These are phyloP conservation scores for Hymenoscyphus scutula DNA, from an alignment of 2,329 filamentous ascomycete species.

Conservation along the genomic window DNA sequence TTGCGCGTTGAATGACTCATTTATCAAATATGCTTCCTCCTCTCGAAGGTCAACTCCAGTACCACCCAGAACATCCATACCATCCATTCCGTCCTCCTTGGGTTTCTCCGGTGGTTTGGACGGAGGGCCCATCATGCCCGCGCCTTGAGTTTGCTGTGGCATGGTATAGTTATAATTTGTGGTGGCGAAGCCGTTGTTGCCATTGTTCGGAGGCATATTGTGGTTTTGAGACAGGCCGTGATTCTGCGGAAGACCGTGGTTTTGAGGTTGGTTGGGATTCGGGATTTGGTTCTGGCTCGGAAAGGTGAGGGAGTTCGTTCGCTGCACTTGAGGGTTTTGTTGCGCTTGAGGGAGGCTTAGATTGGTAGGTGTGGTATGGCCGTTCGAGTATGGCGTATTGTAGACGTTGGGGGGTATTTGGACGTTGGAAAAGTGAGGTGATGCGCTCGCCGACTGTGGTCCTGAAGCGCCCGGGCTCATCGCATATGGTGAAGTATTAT, in stretches of 20 bases:
- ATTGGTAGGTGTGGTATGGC: slow-evolving; percentile 26
- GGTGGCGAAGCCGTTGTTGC: too few relatives aligned
- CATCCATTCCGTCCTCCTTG: slow-evolving; percentile 65
- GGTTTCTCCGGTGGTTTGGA: slow-evolving; percentile 56
- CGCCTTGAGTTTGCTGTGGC: slow-evolving; percentile 33
- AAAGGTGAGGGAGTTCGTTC: slow-evolving; percentile 29
- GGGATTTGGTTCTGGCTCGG: slow-evolving; percentile 21
- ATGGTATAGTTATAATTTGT: slow-evolving; percentile 34
- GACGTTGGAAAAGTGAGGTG: slow-evolving; percentile 35
- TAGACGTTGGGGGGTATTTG: slow-evolving; percentile 33
- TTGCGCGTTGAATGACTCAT: slow-evolving; percentile 48
- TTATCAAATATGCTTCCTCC: slow-evolving; percentile 75
- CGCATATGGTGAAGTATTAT: slow-evolving; percentile 51
- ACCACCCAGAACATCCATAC: slow-evolving; percentile 78
- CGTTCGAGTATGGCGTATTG: slow-evolving; percentile 37
- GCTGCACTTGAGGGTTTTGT: slow-evolving; percentile 33
- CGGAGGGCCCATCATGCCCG: slow-evolving; percentile 54
- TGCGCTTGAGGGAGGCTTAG: slow-evolving; percentile 28
- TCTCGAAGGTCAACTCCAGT: slow-evolving; percentile 85
- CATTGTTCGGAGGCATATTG: slow-evolving; percentile 5
- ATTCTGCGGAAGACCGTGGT: slow-evolving; percentile 1
- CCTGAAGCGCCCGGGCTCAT: slow-evolving; percentile 44
- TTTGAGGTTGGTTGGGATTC: slow-evolving; percentile 18
- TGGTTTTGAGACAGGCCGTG: slow-evolving; percentile 5
- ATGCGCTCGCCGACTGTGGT: slow-evolving; percentile 26